These are phyloP conservation scores for Platanthera zijinensis DNA, from an alignment of 106 monocot genomes.

Conservation along the genomic window DNA sequence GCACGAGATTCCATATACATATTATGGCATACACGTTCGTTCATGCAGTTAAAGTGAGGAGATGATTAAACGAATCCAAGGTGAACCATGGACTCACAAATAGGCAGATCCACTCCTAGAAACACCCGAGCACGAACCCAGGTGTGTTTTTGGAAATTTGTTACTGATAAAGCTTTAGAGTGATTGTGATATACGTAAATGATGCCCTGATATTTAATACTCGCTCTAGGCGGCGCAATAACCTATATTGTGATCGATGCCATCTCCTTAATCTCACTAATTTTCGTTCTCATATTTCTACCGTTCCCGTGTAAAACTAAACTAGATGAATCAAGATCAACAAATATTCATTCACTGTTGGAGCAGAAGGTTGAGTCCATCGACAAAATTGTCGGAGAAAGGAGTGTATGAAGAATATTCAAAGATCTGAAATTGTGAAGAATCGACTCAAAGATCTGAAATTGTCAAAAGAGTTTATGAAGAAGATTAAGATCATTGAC, in stretches of 20 bases:
- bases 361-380: slow-evolving; percentile 26
- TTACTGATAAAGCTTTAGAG: no score
- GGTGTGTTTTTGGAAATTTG: no score
- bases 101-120: no score
- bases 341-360: neutral
- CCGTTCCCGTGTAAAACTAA: slow-evolving; percentile 18
- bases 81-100: no score
- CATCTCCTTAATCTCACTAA: slow-evolving; percentile 21
- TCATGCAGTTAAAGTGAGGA: no score
- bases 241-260: slow-evolving; percentile 49
- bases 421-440: slow-evolving; percentile 36
- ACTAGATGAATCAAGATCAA: neutral
- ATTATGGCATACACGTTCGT: no score
- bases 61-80: no score
- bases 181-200: no score
- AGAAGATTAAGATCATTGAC: slow-evolving; percentile 45
- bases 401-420: slow-evolving; percentile 49
- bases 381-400: slow-evolving; percentile 78
- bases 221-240: slow-evolving; percentile 43
- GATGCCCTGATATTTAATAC: no score
- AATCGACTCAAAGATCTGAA: slow-evolving; percentile 66
- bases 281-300: slow-evolving; percentile 29
- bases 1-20: no score
- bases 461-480: slow-evolving; percentile 45
- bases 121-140: no score